Percentiles rank a stretch among this genome's conserved stretches.
Evolutionary conservation across 2,329 filamentous ascomycete genomes (phyloP).

Genomic region (Knufia fluminis): DNA sequence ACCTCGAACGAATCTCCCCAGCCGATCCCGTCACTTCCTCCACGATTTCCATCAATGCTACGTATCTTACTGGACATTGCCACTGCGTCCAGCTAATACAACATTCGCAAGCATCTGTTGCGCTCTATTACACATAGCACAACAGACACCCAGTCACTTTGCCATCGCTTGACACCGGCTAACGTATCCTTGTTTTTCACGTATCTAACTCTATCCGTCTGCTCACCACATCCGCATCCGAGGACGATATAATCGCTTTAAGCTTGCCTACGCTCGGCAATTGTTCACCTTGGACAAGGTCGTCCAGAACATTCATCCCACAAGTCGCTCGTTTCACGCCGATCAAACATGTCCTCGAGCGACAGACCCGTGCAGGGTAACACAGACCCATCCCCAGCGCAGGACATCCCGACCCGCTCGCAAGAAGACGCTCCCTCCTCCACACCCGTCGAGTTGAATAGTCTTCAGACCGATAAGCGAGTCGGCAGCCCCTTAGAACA

Average conservation of each 20-base stretch:
- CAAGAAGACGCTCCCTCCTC: conserved; percentile 12
- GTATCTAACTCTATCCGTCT: background rate
- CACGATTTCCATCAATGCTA: background rate
- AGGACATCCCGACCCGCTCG: conserved; percentile 14
- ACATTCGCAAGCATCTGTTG: background rate
- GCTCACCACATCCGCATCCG: background rate
- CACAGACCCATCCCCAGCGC: conserved; percentile 12
- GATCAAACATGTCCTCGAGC: conserved; percentile 1
- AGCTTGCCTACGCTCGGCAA: background rate
- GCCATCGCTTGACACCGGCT: background rate
- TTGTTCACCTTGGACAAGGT: background rate
- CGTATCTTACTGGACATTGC: background rate
- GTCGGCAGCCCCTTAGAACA: background rate
- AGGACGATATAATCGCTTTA: background rate
- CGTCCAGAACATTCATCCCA: background rate
- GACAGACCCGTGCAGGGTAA: conserved; percentile 3
- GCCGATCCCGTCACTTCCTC: background rate
- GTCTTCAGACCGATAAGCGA: conserved; percentile 5
- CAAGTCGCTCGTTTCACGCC: conserved; percentile 6
- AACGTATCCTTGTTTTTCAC: background rate
- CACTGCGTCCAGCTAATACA: background rate
- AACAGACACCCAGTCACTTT: background rate
- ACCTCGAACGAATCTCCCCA: too few species aligned
- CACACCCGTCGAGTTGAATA: conserved; percentile 21
- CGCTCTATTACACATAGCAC: background rate